These are phyloP conservation scores for Powellomyces hirtus DNA, from an alignment of 192 early-diverging fungal genomes.

Conservation along the genomic window DNA sequence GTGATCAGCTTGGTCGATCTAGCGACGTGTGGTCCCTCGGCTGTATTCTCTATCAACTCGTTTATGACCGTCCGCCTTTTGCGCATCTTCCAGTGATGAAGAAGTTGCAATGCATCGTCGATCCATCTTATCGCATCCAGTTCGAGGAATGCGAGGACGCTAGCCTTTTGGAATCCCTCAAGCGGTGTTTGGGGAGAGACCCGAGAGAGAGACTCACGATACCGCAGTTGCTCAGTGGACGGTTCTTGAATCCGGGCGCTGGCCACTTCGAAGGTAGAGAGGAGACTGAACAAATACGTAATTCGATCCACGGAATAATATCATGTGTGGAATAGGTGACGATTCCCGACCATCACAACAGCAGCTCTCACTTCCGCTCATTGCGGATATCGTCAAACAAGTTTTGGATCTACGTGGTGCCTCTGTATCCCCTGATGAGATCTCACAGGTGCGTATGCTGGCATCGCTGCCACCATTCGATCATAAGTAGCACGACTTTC, in stretches of 20 bases:
- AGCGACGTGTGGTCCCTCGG: constrained; percentile 91
- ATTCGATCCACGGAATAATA: background rate
- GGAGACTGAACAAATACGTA: background rate
- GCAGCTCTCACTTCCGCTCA: background rate
- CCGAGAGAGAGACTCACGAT: constrained; percentile 66
- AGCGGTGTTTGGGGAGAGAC: constrained; percentile 67
- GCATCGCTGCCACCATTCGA: background rate
- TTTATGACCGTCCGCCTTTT: constrained; percentile 85
- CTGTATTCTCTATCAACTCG: constrained; percentile 90
- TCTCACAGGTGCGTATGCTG: constrained; percentile 3
- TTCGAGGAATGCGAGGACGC: constrained; percentile 55
- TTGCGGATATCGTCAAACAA: background rate
- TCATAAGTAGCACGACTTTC: background rate
- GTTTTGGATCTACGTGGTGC: background rate
- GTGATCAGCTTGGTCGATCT: constrained; percentile 64
- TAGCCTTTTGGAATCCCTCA: constrained; percentile 59
- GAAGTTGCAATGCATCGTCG: constrained; percentile 72
- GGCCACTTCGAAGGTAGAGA: background rate
- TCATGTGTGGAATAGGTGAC: background rate
- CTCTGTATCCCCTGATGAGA: background rate
- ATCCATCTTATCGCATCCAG: constrained; percentile 64
- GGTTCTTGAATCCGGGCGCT: constrained; percentile 30
- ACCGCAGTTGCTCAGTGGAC: constrained; percentile 55
- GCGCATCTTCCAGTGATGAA: constrained; percentile 59
- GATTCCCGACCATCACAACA: background rate